Evolutionary conservation across 2,329 filamentous ascomycete species (phyloP).

Genomic region (Stemphylium lycopersici): DNA sequence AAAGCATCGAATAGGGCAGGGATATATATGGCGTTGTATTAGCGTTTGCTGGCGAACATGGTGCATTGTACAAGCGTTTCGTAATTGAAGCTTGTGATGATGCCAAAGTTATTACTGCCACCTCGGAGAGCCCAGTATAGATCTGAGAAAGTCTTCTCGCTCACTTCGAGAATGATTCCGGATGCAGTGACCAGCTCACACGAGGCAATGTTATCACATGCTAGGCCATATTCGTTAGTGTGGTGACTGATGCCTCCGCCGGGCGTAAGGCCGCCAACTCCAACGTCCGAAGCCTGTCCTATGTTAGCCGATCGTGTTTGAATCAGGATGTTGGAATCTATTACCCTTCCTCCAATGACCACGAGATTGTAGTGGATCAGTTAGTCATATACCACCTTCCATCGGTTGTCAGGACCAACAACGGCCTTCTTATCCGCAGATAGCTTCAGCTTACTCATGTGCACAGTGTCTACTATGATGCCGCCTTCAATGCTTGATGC

Average conservation of each 20-base stretch:
- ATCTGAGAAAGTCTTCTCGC: constrained; percentile 40
- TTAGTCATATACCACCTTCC: constrained; percentile 42
- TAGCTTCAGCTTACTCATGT: constrained; percentile 36
- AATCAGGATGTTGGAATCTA: neutral
- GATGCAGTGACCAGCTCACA: constrained; percentile 40
- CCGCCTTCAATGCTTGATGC: constrained; percentile 51
- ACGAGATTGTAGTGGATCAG: constrained; percentile 31
- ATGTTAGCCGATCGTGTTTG: neutral
- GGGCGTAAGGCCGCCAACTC: constrained; percentile 28
- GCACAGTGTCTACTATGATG: constrained; percentile 51
- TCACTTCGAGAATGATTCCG: constrained; percentile 23
- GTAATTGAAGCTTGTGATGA: constrained; percentile 37
- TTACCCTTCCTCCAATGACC: constrained; percentile 39
- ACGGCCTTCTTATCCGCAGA: constrained; percentile 32
- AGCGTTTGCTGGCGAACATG: constrained; percentile 10
- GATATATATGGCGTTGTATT: constrained; percentile 13
- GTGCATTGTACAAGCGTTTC: constrained; percentile 19
- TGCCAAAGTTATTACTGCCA: constrained; percentile 45
- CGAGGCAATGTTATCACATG: constrained; percentile 41
- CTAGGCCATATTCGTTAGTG: constrained; percentile 21
- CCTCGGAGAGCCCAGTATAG: constrained; percentile 50
- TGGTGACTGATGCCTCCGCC: constrained; percentile 23
- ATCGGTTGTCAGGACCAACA: constrained; percentile 42
- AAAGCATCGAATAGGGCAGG: constrained; percentile 26
- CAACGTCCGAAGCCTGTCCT: constrained; percentile 20